These are phyloP conservation scores for Zasmidium angulare DNA, from an alignment of 2,329 filamentous ascomycete species.

Conservation along the genomic window DNA sequence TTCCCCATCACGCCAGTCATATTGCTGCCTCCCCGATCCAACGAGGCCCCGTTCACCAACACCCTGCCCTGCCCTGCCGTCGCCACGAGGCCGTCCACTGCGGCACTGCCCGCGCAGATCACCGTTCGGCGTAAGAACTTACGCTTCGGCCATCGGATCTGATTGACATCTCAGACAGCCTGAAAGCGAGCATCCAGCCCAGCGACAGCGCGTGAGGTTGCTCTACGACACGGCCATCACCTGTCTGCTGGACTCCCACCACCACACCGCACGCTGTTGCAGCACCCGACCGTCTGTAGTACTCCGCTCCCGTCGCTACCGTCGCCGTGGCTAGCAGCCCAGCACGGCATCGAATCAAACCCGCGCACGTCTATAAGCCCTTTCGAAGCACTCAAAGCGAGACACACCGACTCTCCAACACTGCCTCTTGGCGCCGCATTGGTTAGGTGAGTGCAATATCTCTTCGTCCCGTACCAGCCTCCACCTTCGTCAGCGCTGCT, in stretches of 20 bases:
- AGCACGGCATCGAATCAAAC: conserved; percentile 19
- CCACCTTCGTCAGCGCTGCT: conserved; percentile 8
- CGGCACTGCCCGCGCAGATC: conserved; percentile 12
- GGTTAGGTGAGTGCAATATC: conserved; percentile 17
- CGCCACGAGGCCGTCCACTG: neutral
- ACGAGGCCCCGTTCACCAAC: neutral
- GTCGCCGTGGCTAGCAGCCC: conserved; percentile 19
- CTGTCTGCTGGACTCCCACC: neutral
- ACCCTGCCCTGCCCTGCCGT: neutral
- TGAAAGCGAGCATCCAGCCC: too few species aligned
- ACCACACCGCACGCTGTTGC: neutral
- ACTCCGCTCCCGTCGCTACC: conserved; percentile 16
- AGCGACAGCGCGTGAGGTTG: neutral
- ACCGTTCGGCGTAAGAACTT: conserved; percentile 9
- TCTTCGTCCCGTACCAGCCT: conserved; percentile 7
- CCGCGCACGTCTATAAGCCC: conserved; percentile 8
- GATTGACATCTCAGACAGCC: too few species aligned
- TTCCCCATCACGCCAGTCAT: neutral
- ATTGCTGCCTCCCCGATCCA: neutral
- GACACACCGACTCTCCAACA: conserved; percentile 20
- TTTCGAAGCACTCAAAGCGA: conserved; percentile 17
- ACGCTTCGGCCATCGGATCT: neutral
- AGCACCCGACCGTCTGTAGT: neutral
- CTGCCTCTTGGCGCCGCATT: conserved; percentile 9
- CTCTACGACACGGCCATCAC: neutral